Percentiles rank a stretch among this genome's conserved stretches.
Evolutionary conservation across 2,329 filamentous ascomycete genomes (phyloP).

Genomic region (Scopulariopsis brevicaulis): DNA sequence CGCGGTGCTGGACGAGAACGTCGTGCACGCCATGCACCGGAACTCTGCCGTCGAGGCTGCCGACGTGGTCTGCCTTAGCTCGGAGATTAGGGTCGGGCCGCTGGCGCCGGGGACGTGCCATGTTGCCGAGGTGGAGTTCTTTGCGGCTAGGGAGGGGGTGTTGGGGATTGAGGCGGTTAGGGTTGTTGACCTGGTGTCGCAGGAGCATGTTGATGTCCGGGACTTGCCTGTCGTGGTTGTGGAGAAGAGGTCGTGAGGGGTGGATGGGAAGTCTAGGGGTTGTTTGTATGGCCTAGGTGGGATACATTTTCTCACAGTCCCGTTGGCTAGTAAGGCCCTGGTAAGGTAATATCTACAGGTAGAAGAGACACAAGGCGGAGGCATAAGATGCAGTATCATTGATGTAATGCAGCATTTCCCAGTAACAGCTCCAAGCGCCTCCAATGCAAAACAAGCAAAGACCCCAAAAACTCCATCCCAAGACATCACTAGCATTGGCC

Average conservation of each 20-base stretch:
- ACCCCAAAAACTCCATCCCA: background rate
- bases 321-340: background rate
- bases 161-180: constrained; percentile 61
- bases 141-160: constrained; percentile 56
- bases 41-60: constrained; percentile 50
- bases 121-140: constrained; percentile 60
- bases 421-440: background rate
- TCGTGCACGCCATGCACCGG: constrained; percentile 61
- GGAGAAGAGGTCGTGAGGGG: constrained; percentile 11
- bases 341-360: background rate
- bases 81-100: constrained; percentile 63
- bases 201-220: constrained; percentile 67
- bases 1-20: constrained; percentile 60
- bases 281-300: no score
- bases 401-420: background rate
- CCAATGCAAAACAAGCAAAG: background rate
- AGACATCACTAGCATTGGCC: background rate
- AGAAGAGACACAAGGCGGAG: constrained; percentile 8
- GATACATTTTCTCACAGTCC: background rate
- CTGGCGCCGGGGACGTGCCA: constrained; percentile 63
- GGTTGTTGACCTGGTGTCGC: constrained; percentile 60
- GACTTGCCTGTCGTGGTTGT: constrained; percentile 62
- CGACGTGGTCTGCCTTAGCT: constrained; percentile 64
- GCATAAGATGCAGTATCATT: background rate
- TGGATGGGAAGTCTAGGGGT: background rate